A percentile compares a stretch with the other conserved stretches of the same genome.
phyloP scores from a whole-genome alignment of 768 basidiomycete genomes.

The Macrocybe gigantea region DNA sequence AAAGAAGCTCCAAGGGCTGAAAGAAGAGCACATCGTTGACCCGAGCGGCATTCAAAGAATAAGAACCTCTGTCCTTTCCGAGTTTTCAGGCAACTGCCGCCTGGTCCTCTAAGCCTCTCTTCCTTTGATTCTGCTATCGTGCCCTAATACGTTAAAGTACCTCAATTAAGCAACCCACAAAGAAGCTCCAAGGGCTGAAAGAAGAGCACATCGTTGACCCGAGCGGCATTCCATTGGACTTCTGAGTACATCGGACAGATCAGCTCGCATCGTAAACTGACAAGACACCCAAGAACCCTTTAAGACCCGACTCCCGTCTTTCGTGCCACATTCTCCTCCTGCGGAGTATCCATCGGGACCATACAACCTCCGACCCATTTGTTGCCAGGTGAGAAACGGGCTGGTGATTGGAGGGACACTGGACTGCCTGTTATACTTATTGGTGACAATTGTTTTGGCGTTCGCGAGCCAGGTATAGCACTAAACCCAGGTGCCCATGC shows the following conservation, averaged over 20 bases:
- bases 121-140: too few species aligned
- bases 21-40: too few species aligned
- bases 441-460: conserved; percentile 7
- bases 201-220: too few species aligned
- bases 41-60: too few species aligned
- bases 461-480: conserved; percentile 7
- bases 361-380: conserved; percentile 20
- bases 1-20: too few species aligned
- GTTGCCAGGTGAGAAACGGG: conserved; percentile 17
- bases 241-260: conserved; percentile 10
- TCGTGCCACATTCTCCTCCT: conserved; percentile 13
- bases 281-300: conserved; percentile 6
- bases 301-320: conserved; percentile 8
- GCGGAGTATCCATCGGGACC: conserved; percentile 18
- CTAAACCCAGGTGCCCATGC: conserved; percentile 15
- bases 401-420: conserved; percentile 9
- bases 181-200: too few species aligned
- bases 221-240: too few species aligned
- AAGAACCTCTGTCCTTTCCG: background rate
- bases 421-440: conserved; percentile 17
- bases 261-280: conserved; percentile 7
- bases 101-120: background rate
- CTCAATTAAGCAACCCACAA: too few species aligned
- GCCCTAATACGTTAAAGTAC: too few species aligned
- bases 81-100: background rate